A percentile compares a stretch with the other conserved stretches of the same genome.
Evolutionary conservation across 352 stramenopile species (phyloP).

Genomic region (Globisporangium rhizosaccharum): DNA sequence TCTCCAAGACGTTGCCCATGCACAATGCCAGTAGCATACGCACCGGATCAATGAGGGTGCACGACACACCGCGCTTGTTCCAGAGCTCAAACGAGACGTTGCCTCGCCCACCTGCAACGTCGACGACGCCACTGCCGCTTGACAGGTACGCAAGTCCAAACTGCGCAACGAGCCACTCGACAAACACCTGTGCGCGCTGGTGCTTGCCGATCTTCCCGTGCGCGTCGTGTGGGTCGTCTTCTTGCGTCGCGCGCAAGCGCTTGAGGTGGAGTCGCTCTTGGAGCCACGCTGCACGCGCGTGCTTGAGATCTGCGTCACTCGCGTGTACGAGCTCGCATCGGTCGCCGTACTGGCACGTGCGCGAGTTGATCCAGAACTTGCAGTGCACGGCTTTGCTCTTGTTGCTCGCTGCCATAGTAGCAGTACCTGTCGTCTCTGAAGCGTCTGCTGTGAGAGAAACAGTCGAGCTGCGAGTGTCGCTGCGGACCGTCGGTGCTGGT

Average conservation of each 20-base stretch:
- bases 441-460: not conserved
- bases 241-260: slow-evolving; percentile 41
- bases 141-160: slow-evolving; percentile 52
- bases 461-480: not conserved
- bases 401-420: not conserved
- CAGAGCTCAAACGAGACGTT: slow-evolving; percentile 83
- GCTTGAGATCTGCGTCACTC: slow-evolving; percentile 36
- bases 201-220: slow-evolving; percentile 71
- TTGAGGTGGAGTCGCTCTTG: slow-evolving; percentile 56
- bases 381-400: slow-evolving; percentile 26
- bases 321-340: slow-evolving; percentile 66
- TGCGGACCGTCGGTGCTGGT: slow-evolving; percentile 38
- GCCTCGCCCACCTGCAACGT: slow-evolving; percentile 76
- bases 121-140: slow-evolving; percentile 55
- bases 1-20: not conserved
- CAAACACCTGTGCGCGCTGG: slow-evolving; percentile 64
- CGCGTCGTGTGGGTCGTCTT: slow-evolving; percentile 57
- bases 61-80: slow-evolving; percentile 68
- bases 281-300: slow-evolving; percentile 51
- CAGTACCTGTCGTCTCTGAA: not conserved
- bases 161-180: slow-evolving; percentile 67
- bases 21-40: not conserved
- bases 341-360: slow-evolving; percentile 57
- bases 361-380: slow-evolving; percentile 86
- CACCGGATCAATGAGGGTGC: slow-evolving; percentile 80